These are phyloP conservation scores for Lanmaoa pseudosensibilis DNA, from an alignment of 768 basidiomycete species.

Conservation along the genomic window DNA sequence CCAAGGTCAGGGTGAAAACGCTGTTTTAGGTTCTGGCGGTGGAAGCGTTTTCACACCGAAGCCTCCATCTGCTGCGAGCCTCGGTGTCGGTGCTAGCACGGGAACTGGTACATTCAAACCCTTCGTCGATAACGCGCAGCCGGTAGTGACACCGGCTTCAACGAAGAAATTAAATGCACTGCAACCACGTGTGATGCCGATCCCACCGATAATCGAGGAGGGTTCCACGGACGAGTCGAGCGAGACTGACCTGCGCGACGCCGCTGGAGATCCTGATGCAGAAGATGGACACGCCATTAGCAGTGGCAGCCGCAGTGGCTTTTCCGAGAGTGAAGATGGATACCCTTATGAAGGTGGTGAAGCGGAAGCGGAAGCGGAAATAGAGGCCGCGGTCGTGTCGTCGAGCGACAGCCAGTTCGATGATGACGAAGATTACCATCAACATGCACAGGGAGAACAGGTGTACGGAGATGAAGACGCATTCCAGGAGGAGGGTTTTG, in stretches of 20 bases:
- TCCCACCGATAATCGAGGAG: conserved; percentile 27
- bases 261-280: conserved; percentile 20
- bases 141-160: conserved; percentile 18
- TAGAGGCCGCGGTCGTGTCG: conserved; percentile 26
- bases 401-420: conserved; percentile 36
- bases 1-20: conserved; percentile 42
- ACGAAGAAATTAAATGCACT: conserved; percentile 20
- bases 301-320: conserved; percentile 29
- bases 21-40: conserved; percentile 15
- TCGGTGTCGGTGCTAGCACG: conserved; percentile 3
- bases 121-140: conserved; percentile 31
- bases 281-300: conserved; percentile 28
- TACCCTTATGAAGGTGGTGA: conserved; percentile 32
- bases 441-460: conserved; percentile 8
- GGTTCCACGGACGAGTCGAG: conserved; percentile 35
- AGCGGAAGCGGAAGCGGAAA: conserved; percentile 24
- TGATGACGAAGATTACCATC: conserved; percentile 29
- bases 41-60: conserved; percentile 47
- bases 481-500: conserved; percentile 29
- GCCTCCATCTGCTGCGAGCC: conserved; percentile 24
- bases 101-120: conserved; percentile 37
- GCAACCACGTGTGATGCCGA: conserved; percentile 19
- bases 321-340: conserved; percentile 38
- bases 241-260: conserved; percentile 23
- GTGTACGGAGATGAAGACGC: conserved; percentile 27